Percentiles rank a stretch among this genome's conserved stretches.
Evolutionary conservation across 345 rosid species (phyloP).

Genomic region (Syzygium aqueum): DNA sequence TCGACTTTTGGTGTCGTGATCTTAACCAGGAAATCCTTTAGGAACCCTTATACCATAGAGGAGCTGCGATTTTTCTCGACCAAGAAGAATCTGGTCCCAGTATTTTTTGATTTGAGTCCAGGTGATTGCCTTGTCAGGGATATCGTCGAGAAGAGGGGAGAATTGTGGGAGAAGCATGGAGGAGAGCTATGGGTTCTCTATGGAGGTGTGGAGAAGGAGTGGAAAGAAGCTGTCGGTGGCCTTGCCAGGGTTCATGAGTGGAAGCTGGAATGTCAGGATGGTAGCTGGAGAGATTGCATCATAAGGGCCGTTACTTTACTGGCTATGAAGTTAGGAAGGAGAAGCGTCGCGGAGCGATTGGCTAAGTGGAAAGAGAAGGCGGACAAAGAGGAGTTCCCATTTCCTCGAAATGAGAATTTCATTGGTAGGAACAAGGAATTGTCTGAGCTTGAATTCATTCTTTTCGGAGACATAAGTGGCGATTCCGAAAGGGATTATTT

Average conservation of each 20-base stretch:
- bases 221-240: conserved; percentile 82
- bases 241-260: conserved; percentile 70
- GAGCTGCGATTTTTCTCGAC: conserved; percentile 66
- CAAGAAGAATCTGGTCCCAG: conserved; percentile 87
- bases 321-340: conserved; percentile 76
- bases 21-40: conserved; percentile 69
- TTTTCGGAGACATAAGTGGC: conserved; percentile 76
- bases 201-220: conserved; percentile 86
- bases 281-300: conserved; percentile 90
- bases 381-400: conserved; percentile 83
- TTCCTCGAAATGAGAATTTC: conserved; percentile 70
- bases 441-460: conserved; percentile 76
- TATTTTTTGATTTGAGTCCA: conserved; percentile 75
- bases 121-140: conserved; percentile 90
- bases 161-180: conserved; percentile 87
- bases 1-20: conserved; percentile 83
- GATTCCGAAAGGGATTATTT: conserved; percentile 76
- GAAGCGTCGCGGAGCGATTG: conserved; percentile 78
- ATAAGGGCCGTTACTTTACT: conserved; percentile 58
- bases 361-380: conserved; percentile 80
- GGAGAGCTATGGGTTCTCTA: conserved; percentile 80
- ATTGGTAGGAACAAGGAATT: conserved; percentile 88
- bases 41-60: conserved; percentile 75
- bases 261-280: conserved; percentile 88
- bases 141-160: conserved; percentile 90